These are phyloP conservation scores for Nepenthes mirabilis DNA, from an alignment of 148 eudicot genomes.

Conservation along the genomic window DNA sequence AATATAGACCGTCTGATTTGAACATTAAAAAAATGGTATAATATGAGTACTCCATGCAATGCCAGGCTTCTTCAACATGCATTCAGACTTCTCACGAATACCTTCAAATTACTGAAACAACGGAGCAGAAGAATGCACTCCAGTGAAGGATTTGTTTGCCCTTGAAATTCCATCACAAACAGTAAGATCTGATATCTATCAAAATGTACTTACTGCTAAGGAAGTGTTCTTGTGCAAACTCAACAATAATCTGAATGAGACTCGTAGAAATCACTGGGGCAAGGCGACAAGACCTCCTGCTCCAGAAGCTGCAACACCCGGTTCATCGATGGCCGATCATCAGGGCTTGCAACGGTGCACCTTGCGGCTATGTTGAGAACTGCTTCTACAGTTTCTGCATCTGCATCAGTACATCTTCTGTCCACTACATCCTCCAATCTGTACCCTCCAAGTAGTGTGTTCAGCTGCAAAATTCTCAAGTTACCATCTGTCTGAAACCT, in stretches of 20 bases:
- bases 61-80: too few relatives aligned
- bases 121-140: too few relatives aligned
- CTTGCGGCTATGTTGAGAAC: conserved; percentile 51
- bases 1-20: too few relatives aligned
- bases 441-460: conserved; percentile 42
- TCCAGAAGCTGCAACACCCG: conserved; percentile 73
- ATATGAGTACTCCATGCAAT: too few relatives aligned
- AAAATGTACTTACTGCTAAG: too few relatives aligned
- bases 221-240: neutral
- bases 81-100: too few relatives aligned
- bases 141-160: neutral
- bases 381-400: conserved; percentile 68
- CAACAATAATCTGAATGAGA: conserved; percentile 85
- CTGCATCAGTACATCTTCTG: conserved; percentile 50
- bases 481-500: neutral
- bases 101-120: too few relatives aligned
- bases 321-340: conserved; percentile 68
- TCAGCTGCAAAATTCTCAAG: conserved; percentile 40
- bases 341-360: conserved; percentile 74
- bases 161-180: neutral
- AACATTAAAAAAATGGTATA: too few relatives aligned
- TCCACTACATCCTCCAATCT: conserved; percentile 57
- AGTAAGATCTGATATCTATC: neutral
- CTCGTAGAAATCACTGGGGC: conserved; percentile 78
- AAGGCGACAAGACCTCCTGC: conserved; percentile 89